Base-by-base conservation (phyloP, 495 filamentous ascomycete genomes). In the Lepraria neglecta region DNA sequence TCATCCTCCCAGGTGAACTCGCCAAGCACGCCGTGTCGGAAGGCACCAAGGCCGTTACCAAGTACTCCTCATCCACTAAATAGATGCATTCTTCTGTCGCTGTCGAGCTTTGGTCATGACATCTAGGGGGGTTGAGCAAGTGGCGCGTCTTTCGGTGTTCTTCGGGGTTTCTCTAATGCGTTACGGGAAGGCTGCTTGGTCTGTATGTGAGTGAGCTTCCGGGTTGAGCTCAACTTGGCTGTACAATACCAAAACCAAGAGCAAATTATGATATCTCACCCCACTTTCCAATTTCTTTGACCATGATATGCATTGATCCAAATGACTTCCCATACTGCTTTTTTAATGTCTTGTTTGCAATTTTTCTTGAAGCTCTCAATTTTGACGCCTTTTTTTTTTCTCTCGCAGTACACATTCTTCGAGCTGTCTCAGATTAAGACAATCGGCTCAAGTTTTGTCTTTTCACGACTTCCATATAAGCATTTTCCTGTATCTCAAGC, bases 11-110 rank as follows among this genome's bases (percentile, higher is more conserved):
- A 45, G 94, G 94, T 76, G 94, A 98, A 82, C 84, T 98, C 61
- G 94, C 94, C 73, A 98, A 98, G 87, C 94, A 98, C 78, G 94
- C 94, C 70, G 94, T 98, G 33, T 98, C 94, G 68, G 94, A 98
- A 80, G 94, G 94, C 71, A 98, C 94, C 75, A 98, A 98, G 91
- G 94, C 94, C 59, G 94, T 98, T 66, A 97, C 94, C 83, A 98
- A 98, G 86, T 98, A 98, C 84, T 96, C 92, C 66, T 97, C 92
- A 56, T 96, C 92, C 68, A 95, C 92, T 76, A 98, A 98, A 90
- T 98, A 96, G 84, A 78, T 76, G 67, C 70, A 70, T 77, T 72
- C 51, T 70, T 78, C 70, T 72, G 71, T 71, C 70, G 68, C 75
- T 76, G 76, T 77, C 69, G 75, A 79, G 72, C 77, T 76, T 82